Evolutionary conservation across 495 filamentous ascomycete species (phyloP), one percentile per base, ranked within the genome.

Genomic region (Tuber indicum): DNA sequence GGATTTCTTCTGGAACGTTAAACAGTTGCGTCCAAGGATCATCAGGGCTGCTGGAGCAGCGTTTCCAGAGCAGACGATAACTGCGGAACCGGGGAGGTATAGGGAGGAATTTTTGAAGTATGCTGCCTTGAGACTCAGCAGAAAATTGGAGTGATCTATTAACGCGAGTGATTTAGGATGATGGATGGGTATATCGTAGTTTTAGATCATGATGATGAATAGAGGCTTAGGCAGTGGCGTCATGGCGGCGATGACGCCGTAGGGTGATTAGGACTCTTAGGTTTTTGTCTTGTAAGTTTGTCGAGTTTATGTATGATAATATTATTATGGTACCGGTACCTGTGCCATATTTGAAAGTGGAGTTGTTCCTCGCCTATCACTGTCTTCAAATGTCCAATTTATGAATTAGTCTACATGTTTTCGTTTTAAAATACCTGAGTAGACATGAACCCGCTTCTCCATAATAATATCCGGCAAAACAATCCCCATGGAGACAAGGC

Each of bases 1-100:
- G 69, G 81, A 79, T 75, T 83, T 82, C 73, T 78, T 83, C 26
- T 83, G 79, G 82, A 83, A 83, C 77, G 79, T 83, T n/a, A 71
- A 78, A 62, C 79, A 83, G 71, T 71, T 83, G 45, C 74, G 71
- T 42, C 75, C 82, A 23, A 81, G 71, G 74, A 77, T 84, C 70
- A 81, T 83, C 58, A 76, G 78, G 46, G 76, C 49, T 70, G 79
- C 81, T 58, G 81, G 82, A 39, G 75, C 72, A 49, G 69, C 79
- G 23, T 39, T 83, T 23, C 81, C 82, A 2, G 79, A 83, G n/a
- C 82, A 84, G 74, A 84, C 82, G 46, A 62, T 83, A 32, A 82
- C 82, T 17, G 77, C 82, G 52, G 79, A 82, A 39, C 82, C 75
- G 45, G 49, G 74, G 8, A 83, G 77, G 69, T 83, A 83, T 75